These are phyloP conservation scores for Colletotrichum tamarilloi DNA, from an alignment of 2,329 filamentous ascomycete species.

Conservation along the genomic window DNA sequence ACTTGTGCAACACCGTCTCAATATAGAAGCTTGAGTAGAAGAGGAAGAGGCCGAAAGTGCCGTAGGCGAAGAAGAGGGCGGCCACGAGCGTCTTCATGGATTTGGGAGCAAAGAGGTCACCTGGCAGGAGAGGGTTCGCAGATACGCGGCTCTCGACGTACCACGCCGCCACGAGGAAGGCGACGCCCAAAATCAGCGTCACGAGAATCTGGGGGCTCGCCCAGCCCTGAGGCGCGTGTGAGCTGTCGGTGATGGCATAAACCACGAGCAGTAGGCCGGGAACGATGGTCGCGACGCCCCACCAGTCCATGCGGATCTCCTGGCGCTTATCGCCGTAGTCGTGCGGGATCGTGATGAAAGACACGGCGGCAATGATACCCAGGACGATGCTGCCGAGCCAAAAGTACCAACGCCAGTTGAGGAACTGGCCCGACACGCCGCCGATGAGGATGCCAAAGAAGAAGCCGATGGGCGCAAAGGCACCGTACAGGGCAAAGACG, in stretches of 20 bases:
- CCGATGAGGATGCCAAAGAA: constrained; percentile 75
- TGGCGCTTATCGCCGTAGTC: constrained; percentile 41
- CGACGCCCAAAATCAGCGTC: constrained; percentile 66
- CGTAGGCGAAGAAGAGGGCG: constrained; percentile 70
- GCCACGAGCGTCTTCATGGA: constrained; percentile 69
- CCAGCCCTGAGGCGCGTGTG: constrained; percentile 72
- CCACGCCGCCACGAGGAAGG: constrained; percentile 62
- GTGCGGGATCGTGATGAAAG: constrained; percentile 52
- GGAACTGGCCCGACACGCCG: constrained; percentile 69
- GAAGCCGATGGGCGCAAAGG: constrained; percentile 68
- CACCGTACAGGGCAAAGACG: constrained; percentile 69
- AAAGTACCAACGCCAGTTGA: constrained; percentile 77
- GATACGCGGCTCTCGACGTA: constrained; percentile 74
- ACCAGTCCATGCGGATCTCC: constrained; percentile 67
- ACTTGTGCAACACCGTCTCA: constrained; percentile 67
- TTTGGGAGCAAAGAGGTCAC: constrained; percentile 70
- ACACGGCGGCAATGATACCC: constrained; percentile 59
- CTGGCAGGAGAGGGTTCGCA: constrained; percentile 69
- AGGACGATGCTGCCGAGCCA: constrained; percentile 65
- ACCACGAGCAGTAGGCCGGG: constrained; percentile 71
- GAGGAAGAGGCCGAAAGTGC: constrained; percentile 69
- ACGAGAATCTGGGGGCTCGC: constrained; percentile 73
- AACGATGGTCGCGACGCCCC: constrained; percentile 64
- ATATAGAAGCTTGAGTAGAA: constrained; percentile 76
- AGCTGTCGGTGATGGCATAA: constrained; percentile 74